Evolutionary conservation across 371 early-diverging fungal species (phyloP).

Genomic region (Blakeslea trispora): DNA sequence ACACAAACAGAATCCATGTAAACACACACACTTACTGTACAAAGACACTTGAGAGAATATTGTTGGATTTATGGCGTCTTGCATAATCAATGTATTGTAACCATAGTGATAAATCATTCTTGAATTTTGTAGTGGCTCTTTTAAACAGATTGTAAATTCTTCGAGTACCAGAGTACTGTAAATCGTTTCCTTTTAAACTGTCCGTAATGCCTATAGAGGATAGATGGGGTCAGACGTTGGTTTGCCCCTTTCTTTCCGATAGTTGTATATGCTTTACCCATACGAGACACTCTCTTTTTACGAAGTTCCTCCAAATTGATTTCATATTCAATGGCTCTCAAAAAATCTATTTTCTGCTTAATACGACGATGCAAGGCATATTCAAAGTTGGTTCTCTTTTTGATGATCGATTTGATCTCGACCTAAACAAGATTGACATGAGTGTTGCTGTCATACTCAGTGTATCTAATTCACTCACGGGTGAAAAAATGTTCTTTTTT

Average conservation of each 20-base stretch:
- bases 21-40: conserved; percentile 54
- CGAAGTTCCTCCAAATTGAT: conserved; percentile 85
- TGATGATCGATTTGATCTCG: conserved; percentile 87
- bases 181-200: conserved; percentile 12
- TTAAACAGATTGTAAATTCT: conserved; percentile 81
- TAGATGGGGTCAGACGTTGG: no score
- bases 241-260: no score
- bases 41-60: conserved; percentile 73
- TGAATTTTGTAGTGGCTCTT: conserved; percentile 79
- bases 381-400: conserved; percentile 87
- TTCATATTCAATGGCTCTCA: conserved; percentile 93
- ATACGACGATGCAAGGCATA: conserved; percentile 82
- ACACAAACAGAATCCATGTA: conserved; percentile 24
- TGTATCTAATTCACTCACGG: background rate
- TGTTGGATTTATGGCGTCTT: conserved; percentile 57
- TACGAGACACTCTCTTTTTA: conserved; percentile 75
- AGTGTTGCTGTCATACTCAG: background rate
- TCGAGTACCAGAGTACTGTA: conserved; percentile 61
- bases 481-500: conserved; percentile 73
- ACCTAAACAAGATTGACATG: conserved; percentile 32
- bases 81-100: conserved; percentile 88
- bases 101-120: conserved; percentile 86
- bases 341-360: conserved; percentile 75
- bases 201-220: conserved; percentile 3
- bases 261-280: conserved; percentile 17